These are phyloP conservation scores for Stachybotrys chlorohalonatus DNA, from an alignment of 2,329 filamentous ascomycete species.

Conservation along the genomic window DNA sequence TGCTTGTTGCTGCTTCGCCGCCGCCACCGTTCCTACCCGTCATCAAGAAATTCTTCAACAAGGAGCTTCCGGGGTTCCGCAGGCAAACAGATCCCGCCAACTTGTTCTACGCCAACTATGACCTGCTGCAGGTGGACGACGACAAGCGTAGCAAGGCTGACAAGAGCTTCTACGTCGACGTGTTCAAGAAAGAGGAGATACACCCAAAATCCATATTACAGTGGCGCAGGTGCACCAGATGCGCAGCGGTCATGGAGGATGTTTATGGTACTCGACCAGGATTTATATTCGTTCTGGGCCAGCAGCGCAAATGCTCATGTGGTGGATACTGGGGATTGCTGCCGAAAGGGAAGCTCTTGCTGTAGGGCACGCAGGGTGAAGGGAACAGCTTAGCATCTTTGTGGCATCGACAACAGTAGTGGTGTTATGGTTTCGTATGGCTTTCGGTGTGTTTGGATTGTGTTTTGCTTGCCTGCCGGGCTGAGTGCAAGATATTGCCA, in stretches of 20 bases:
- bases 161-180: slow-evolving; percentile 35
- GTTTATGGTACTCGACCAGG: slow-evolving; percentile 36
- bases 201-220: slow-evolving; percentile 13
- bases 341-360: slow-evolving; percentile 17
- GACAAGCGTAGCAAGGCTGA: slow-evolving; percentile 37
- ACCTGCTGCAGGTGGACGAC: slow-evolving; percentile 57
- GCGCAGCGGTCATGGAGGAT: slow-evolving; percentile 59
- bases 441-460: no score
- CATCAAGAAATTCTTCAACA: slow-evolving; percentile 56
- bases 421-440: no score
- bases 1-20: slow-evolving; percentile 40
- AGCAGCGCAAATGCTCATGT: slow-evolving; percentile 47
- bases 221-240: slow-evolving; percentile 41
- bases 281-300: slow-evolving; percentile 42
- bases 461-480: no score
- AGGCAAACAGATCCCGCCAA: slow-evolving; percentile 53
- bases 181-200: slow-evolving; percentile 52
- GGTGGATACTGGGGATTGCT: slow-evolving; percentile 43
- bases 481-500: no score
- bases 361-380: slow-evolving; percentile 4
- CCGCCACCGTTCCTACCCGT: slow-evolving; percentile 41
- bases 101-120: slow-evolving; percentile 66
- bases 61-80: slow-evolving; percentile 49
- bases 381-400: no score
- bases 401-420: no score